A percentile compares a stretch with the other conserved stretches of the same genome.
phyloP scores from a whole-genome alignment of 2,329 filamentous ascomycete species.

The Rhinocladiella similis region DNA sequence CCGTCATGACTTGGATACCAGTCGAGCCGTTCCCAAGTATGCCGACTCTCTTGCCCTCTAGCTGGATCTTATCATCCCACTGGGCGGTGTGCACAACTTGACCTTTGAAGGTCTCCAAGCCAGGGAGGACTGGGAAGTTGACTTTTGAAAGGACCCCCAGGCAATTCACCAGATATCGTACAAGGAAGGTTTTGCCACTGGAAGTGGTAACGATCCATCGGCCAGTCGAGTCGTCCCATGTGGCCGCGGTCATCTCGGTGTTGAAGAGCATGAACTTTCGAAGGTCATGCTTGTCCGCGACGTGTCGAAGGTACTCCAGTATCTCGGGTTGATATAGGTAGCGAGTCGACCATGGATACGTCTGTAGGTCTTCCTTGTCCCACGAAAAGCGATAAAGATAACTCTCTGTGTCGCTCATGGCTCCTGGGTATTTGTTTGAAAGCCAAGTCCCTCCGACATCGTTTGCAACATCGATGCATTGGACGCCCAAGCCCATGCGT shows the following conservation, averaged over 20 bases:
- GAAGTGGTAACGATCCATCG: conserved; percentile 47
- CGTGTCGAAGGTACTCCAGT: conserved; percentile 48
- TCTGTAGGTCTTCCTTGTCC: conserved; percentile 13
- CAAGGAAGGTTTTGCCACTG: conserved; percentile 39
- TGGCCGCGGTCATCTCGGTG: conserved; percentile 41
- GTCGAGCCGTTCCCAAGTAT: conserved; percentile 46
- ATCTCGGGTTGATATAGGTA: conserved; percentile 39
- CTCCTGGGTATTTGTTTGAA: conserved; percentile 17
- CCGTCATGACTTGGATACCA: conserved; percentile 39
- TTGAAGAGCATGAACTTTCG: conserved; percentile 48
- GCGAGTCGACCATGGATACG: conserved; percentile 20
- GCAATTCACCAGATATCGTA: conserved; percentile 40
- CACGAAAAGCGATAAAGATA: conserved; percentile 9
- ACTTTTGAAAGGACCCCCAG: conserved; percentile 41
- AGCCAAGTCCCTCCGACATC: not conserved
- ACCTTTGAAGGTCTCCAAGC: conserved; percentile 40
- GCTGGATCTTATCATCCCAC: conserved; percentile 36
- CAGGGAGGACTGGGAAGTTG: conserved; percentile 39
- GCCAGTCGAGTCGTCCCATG: conserved; percentile 37
- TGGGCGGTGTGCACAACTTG: conserved; percentile 40
- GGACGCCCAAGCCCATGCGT: conserved; percentile 48
- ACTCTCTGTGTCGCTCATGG: conserved; percentile 26
- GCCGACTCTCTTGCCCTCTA: conserved; percentile 34
- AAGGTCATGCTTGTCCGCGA: conserved; percentile 47
- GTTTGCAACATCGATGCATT: conserved; percentile 40